Percentiles rank a stretch among this genome's conserved stretches.
Evolutionary conservation across 352 stramenopile genomes (phyloP).

Genomic region (Pythium folliculosum): DNA sequence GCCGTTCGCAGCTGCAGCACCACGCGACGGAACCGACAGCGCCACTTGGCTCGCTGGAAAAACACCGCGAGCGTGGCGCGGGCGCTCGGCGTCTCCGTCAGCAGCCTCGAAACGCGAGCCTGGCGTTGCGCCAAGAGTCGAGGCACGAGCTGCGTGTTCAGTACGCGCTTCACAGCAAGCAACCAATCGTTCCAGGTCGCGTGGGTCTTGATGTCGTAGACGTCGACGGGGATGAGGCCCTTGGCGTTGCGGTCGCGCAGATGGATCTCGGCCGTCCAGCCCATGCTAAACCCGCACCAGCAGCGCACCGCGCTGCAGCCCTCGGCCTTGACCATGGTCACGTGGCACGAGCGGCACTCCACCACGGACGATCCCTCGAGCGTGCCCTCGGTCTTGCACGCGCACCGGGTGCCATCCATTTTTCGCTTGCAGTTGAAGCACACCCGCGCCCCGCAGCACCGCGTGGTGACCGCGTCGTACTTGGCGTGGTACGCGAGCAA

Average conservation of each 20-base stretch:
- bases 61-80: too few relatives aligned
- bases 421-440: constrained; percentile 35
- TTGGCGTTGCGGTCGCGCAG: constrained; percentile 24
- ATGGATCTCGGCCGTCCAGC: constrained; percentile 32
- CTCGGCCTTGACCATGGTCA: constrained; percentile 34
- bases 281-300: constrained; percentile 35
- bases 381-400: constrained; percentile 7
- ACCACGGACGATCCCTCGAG: constrained; percentile 14
- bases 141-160: too few relatives aligned
- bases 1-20: not conserved
- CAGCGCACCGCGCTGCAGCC: constrained; percentile 27
- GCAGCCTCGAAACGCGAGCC: too few relatives aligned
- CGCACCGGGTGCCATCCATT: not conserved
- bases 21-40: not conserved
- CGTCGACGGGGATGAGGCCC: constrained; percentile 37
- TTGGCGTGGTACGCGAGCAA: constrained; percentile 29
- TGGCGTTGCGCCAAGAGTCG: too few relatives aligned
- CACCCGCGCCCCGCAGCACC: constrained; percentile 17
- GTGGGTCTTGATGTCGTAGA: constrained; percentile 33
- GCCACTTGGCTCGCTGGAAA: not conserved
- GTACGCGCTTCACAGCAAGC: not conserved
- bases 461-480: constrained; percentile 26
- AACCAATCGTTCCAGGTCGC: constrained; percentile 24
- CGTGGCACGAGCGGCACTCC: constrained; percentile 30
- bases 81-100: too few relatives aligned